These are phyloP conservation scores for Neurospora crassa DNA, from an alignment of 2,329 filamentous ascomycete genomes.

Conservation along the genomic window DNA sequence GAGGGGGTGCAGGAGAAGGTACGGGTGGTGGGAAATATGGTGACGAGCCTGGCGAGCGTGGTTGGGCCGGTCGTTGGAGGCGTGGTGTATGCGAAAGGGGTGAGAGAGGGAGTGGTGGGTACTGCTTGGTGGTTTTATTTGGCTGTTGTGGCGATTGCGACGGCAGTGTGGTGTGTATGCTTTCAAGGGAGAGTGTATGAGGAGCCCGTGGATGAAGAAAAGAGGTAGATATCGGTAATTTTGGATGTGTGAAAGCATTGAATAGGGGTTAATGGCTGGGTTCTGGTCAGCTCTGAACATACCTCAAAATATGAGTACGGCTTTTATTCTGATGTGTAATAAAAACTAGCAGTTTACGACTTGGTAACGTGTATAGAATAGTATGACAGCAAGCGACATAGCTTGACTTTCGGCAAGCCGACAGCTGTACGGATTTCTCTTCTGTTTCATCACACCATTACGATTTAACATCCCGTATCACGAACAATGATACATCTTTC, in stretches of 20 bases:
- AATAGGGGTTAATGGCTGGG: not conserved
- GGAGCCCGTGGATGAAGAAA: not conserved
- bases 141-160: conserved; percentile 17
- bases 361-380: not conserved
- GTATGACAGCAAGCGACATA: not conserved
- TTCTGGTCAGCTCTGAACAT: too few species aligned
- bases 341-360: not conserved
- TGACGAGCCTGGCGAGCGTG: conserved; percentile 20
- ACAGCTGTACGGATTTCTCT: not conserved
- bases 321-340: too few species aligned
- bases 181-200: conserved; percentile 5
- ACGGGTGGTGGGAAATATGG: conserved; percentile 24
- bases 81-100: conserved; percentile 18
- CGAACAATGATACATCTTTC: too few species aligned
- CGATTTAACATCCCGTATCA: too few species aligned
- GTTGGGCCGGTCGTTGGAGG: conserved; percentile 22
- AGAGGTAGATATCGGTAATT: not conserved
- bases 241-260: not conserved
- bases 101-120: conserved; percentile 20
- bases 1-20: conserved; percentile 26
- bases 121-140: conserved; percentile 23
- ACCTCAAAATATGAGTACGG: too few species aligned
- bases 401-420: not conserved
- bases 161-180: conserved; percentile 11
- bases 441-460: not conserved